Evolutionary conservation across 768 basidiomycete species (phyloP), one percentile per base, ranked within the genome.

Genomic region (Clavaria fumosa): DNA sequence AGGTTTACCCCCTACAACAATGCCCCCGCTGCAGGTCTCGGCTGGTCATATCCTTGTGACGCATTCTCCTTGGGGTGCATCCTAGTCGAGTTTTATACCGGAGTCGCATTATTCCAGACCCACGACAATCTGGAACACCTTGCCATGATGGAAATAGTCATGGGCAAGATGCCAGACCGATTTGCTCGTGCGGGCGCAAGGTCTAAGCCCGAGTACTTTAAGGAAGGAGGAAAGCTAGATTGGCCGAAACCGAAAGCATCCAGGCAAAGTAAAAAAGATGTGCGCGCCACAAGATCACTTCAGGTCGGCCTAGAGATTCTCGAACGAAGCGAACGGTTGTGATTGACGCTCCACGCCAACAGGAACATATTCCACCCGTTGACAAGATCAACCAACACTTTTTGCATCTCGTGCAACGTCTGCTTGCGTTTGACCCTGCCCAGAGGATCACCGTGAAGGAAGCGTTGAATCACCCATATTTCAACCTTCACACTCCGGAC

Each of bases 61-160:
- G 86, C 89, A 22, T 99, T 95, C 60, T 99, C 95, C 12, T 70
- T 99, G 35, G 95, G 95, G 5, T 99, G 95, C 60, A 99, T 99
- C 47, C 73, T 99, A 18, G 91, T 99, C 41, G 95, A 99, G 56
- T 97, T 99, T 56, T 93, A 76, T 62, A 99, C 95, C 12, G 95
- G 95, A 19, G 75, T 89, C 23, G 95, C 95, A 5, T 70, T 99
- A n/a, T 99, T 95, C 61, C 95, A 99, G 58, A 97, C 95, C 1
- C 95, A 97, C 51, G 93, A 97, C 59, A 97, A 99, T 55, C 71
- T 97, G 6, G 95, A 99, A 56, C 95, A 99, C 58, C 74, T 99
- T 10, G 95, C 93, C 27, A 99, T 99, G 95, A 99, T 99, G 95
- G 91, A 97, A 55, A 79, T 84, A 55, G 95, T 97, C 26, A 96